Conservation (phyloP, 139 green algal species). For the Medakamo hakoo region DNA sequence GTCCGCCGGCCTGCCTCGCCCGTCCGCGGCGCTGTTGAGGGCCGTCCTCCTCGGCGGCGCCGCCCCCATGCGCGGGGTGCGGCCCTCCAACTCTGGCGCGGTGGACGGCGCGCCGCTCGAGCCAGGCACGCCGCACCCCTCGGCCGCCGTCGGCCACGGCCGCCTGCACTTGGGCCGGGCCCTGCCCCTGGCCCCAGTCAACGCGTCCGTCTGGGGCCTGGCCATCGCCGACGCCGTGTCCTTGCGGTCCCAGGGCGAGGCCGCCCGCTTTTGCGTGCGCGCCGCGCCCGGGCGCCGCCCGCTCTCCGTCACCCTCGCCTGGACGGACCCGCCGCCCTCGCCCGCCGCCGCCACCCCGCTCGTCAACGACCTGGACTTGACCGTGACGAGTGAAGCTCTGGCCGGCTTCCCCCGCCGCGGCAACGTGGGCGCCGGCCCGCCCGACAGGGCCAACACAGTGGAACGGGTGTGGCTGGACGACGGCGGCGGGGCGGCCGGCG, state of each 20-base stretch:
- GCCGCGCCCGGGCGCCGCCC: conserved; percentile 30
- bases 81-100: not conserved
- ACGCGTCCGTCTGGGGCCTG: not conserved
- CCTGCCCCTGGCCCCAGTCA: conserved; percentile 19
- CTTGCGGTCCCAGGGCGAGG: no score
- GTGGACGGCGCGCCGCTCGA: conserved; percentile 27
- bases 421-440: conserved; percentile 26
- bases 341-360: conserved; percentile 15
- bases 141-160: conserved; percentile 36
- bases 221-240: conserved; percentile 41
- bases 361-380: conserved; percentile 70
- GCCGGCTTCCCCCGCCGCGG: conserved; percentile 20
- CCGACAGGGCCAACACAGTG: conserved; percentile 51
- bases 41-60: conserved; percentile 36
- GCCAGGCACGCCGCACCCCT: conserved; percentile 19
- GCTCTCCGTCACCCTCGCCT: conserved; percentile 48
- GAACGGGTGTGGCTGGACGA: conserved; percentile 20
- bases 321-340: conserved; percentile 35
- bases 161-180: conserved; percentile 27
- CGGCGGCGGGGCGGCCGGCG: conserved; percentile 9
- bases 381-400: conserved; percentile 24
- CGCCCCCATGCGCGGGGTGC: not conserved
- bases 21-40: conserved; percentile 51
- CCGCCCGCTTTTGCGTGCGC: no score
- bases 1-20: conserved; percentile 13